A percentile compares a stretch with the other conserved stretches of the same genome.
phyloP scores from a whole-genome alignment of 163 green algal genomes.

The Chloromonas sp. region DNA sequence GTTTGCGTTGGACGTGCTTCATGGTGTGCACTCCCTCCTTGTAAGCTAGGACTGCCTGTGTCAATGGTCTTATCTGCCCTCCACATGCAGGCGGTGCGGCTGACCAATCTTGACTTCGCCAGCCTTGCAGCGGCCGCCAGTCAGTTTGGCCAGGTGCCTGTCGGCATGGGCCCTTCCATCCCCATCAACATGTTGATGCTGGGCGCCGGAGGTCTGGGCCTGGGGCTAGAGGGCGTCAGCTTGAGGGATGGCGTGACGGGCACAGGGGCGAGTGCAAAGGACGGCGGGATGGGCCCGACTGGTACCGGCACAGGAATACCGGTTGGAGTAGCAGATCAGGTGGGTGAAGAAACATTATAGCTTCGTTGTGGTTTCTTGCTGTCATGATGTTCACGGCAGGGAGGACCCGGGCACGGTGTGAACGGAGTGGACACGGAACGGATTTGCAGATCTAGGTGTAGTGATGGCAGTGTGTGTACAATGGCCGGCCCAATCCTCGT shows the following conservation, averaged over 20 bases:
- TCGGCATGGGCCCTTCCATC: constrained; percentile 1
- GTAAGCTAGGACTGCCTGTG: too few relatives aligned
- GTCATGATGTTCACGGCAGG: not conserved
- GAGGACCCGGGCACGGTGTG: not conserved
- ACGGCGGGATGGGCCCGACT: not conserved
- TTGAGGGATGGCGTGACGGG: not conserved
- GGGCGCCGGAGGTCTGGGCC: too few relatives aligned
- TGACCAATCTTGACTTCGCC: constrained; percentile 11
- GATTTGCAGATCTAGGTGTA: too few relatives aligned
- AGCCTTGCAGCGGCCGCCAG: not conserved
- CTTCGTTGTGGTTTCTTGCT: not conserved
- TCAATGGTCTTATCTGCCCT: too few relatives aligned
- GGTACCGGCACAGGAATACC: not conserved
- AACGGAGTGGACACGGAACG: too few relatives aligned
- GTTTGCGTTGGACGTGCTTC: too few relatives aligned
- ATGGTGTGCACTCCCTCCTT: too few relatives aligned
- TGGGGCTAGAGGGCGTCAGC: not conserved
- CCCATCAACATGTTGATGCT: not conserved
- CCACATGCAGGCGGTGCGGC: not conserved
- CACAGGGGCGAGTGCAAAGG: not conserved
- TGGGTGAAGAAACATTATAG: not conserved
- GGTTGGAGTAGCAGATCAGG: not conserved
- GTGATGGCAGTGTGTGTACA: too few relatives aligned
- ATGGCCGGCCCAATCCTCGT: not conserved
- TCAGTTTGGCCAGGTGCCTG: constrained; percentile 2